A percentile compares a stretch with the other conserved stretches of the same genome.
Evolutionary conservation across 192 early-diverging fungal genomes (phyloP).

Genomic region (Chytriomyces sp.): DNA sequence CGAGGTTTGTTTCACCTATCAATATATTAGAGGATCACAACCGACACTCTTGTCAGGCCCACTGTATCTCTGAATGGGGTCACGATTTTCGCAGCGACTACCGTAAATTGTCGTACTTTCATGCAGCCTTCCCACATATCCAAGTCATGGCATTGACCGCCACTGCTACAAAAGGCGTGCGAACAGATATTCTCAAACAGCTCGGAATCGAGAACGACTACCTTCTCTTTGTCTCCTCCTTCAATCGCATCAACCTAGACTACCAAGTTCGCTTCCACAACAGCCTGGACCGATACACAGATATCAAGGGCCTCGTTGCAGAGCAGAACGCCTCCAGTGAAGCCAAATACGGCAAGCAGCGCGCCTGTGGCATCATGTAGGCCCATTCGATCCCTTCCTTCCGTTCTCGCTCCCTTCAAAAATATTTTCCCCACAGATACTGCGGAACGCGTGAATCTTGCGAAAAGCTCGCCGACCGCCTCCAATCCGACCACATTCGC

Average conservation of each 20-base stretch:
- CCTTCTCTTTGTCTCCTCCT: constrained; percentile 37
- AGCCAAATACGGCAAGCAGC: background rate
- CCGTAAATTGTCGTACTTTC: constrained; percentile 46
- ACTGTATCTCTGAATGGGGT: constrained; percentile 61
- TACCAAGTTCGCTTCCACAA: constrained; percentile 53
- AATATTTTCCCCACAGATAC: constrained; percentile 28
- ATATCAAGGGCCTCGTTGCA: constrained; percentile 22
- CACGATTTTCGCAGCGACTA: constrained; percentile 55
- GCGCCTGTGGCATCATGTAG: constrained; percentile 51
- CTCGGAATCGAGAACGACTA: constrained; percentile 35
- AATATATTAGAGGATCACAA: background rate
- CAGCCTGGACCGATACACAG: constrained; percentile 37
- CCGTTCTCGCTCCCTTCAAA: background rate
- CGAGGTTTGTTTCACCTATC: constrained; percentile 28
- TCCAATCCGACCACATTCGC: constrained; percentile 35
- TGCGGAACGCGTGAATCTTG: constrained; percentile 47
- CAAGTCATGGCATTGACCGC: constrained; percentile 82
- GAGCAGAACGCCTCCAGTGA: background rate
- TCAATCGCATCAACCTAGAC: constrained; percentile 51
- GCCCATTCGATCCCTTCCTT: background rate
- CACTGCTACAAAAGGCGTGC: constrained; percentile 54
- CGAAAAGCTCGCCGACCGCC: constrained; percentile 40
- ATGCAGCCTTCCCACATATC: constrained; percentile 55
- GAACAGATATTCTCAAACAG: constrained; percentile 45
- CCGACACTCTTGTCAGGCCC: constrained; percentile 32